Evolutionary conservation across 441 rosid genomes (phyloP).

Genomic region (Pelargonium hybrid): DNA sequence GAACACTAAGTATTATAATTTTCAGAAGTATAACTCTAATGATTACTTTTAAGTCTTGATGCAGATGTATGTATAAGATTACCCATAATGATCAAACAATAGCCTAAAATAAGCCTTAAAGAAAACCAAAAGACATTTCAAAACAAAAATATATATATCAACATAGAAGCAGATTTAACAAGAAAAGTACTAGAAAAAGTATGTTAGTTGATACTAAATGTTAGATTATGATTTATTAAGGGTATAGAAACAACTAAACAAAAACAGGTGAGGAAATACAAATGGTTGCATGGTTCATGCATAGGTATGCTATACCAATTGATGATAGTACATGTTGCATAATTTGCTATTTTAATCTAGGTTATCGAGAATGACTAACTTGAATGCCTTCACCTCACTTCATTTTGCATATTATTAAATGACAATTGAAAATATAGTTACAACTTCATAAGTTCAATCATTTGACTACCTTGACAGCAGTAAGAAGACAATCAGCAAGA

Average conservation of each 20-base stretch:
- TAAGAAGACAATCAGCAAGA: slow-evolving; percentile 72
- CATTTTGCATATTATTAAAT: slow-evolving; percentile 2
- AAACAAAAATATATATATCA: background rate
- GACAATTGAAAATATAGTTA: slow-evolving; percentile 1
- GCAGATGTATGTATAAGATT: background rate
- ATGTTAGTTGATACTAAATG: background rate
- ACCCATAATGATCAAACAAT: slow-evolving; percentile 4
- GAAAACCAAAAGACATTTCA: slow-evolving; percentile 1
- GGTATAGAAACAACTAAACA: background rate
- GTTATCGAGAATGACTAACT: background rate
- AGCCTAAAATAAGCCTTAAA: background rate
- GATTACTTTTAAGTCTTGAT: background rate
- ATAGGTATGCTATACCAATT: background rate
- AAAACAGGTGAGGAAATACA: background rate
- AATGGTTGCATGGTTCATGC: background rate
- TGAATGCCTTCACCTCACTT: background rate
- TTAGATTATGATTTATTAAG: background rate
- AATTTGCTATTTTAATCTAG: background rate
- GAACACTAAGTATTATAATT: background rate
- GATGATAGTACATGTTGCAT: too few relatives aligned
- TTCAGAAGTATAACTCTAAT: background rate
- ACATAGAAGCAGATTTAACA: background rate
- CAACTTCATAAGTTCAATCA: background rate
- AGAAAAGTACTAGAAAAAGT: background rate
- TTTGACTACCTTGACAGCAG: slow-evolving; percentile 66